Conservation (phyloP, 371 early-diverging fungal species). For the Mucor piriformis region DNA sequence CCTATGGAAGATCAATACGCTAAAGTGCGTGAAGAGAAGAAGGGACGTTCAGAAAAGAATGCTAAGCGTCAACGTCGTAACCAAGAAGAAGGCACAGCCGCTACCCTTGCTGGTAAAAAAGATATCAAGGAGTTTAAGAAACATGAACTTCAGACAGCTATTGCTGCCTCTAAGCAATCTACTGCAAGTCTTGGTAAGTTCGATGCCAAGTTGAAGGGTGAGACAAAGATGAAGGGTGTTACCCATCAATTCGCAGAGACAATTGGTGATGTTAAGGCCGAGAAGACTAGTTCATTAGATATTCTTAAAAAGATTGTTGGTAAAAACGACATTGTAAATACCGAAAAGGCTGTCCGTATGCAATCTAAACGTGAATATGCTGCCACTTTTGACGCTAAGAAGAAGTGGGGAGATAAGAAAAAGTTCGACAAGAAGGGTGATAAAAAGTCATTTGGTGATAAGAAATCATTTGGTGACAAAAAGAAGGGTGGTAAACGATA, state of each 20-base stretch:
- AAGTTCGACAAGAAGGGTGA: slow-evolving; percentile 9
- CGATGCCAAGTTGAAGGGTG: slow-evolving; percentile 77
- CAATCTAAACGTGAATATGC: slow-evolving; percentile 23
- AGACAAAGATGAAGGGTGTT: slow-evolving; percentile 78
- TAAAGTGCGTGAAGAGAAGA: slow-evolving; percentile 78
- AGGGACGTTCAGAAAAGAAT: slow-evolving; percentile 88
- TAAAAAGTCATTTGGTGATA: neutral
- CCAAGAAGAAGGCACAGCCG: slow-evolving; percentile 71
- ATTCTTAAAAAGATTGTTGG: slow-evolving; percentile 65
- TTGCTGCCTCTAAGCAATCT: slow-evolving; percentile 70
- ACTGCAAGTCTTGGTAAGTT: slow-evolving; percentile 93
- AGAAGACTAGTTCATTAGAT: slow-evolving; percentile 63
- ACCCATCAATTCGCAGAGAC: slow-evolving; percentile 75
- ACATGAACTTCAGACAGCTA: slow-evolving; percentile 65
- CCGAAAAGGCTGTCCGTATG: slow-evolving; percentile 57
- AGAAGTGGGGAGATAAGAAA: slow-evolving; percentile 11
- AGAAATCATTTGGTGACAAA: neutral
- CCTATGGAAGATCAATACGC: slow-evolving; percentile 87
- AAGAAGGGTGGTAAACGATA: slow-evolving; percentile 13
- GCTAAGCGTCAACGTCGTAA: slow-evolving; percentile 83
- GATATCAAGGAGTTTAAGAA: slow-evolving; percentile 62
- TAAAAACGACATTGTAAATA: slow-evolving; percentile 63
- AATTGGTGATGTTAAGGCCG: slow-evolving; percentile 56
- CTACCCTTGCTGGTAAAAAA: slow-evolving; percentile 51
- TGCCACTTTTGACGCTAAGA: slow-evolving; percentile 18